Base-by-base conservation (phyloP, 179 eudicot genomes). In the Vitellaria paradoxa region DNA sequence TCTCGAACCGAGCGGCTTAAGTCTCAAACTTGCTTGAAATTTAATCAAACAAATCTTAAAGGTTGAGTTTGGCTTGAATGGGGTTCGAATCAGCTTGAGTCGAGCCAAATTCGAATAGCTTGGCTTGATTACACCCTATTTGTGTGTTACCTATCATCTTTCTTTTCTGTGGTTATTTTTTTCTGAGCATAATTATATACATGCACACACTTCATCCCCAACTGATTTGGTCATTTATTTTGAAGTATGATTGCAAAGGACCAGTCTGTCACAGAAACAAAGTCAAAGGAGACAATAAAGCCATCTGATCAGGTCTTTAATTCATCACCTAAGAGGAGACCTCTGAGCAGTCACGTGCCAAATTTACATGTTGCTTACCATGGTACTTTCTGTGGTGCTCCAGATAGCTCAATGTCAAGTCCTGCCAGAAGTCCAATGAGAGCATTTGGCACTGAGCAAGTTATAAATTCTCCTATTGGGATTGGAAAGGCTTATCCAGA, bases 371-470 rank as follows among this genome's bases (percentile, higher is more conserved):
- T 91, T 67, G 93, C 97, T 46, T 67, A 76, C 75, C 91, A 84
- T 80, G 91, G 91, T 70, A 87, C 90, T 60, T 87, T 93, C 76
- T 89, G 59, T 75, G 91, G 93, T 86, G 97, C 97, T 66, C 97
- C 95, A 40, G 99, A 91, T 78, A 95, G 97, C 85, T 95, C 97
- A 30, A 75, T 88, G 86, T 95, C 97, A 45, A 95, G 99, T 78
- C 99, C 99, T 75, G 91, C 99, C 59, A 93, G 99, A 84, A 95
- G 99, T 72, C 99, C 97, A 14, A 79, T 91, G 78, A 89, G 97
- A 84, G 86, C 87, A 61, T 80, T 86, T 84, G 88, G 89, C 76
- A 84, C 79, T 21, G 99, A 95, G 78, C 97, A 91, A 85, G 82
- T 77, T 55, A 74, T 88, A 81, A 88, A 84, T 70, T 72, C 94